A percentile compares a stretch with the other conserved stretches of the same genome.
Evolutionary conservation across 2,329 filamentous ascomycete genomes (phyloP).

Genomic region (Nemania abortiva): DNA sequence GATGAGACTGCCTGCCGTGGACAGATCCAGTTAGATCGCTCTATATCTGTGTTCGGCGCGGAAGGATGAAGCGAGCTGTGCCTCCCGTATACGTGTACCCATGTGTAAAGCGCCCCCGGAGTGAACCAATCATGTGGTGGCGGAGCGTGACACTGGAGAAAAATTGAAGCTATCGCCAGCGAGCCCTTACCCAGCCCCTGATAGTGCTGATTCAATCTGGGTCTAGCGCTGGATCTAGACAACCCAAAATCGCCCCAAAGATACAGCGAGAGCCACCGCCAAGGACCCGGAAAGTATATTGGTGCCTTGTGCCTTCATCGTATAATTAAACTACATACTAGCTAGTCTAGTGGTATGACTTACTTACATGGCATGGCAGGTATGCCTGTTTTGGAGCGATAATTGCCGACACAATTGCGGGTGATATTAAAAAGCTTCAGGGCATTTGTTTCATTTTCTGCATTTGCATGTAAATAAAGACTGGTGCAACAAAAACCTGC

Average conservation of each 20-base stretch:
- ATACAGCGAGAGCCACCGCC: constrained; percentile 5
- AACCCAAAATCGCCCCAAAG: background rate
- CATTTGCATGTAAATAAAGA: background rate
- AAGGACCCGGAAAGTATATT: background rate
- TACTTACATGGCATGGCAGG: constrained; percentile 1
- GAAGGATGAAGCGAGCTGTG: constrained; percentile 33
- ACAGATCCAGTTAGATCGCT: constrained; percentile 3
- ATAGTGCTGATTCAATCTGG: constrained; percentile 12
- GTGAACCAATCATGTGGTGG: constrained; percentile 9
- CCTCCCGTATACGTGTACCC: constrained; percentile 28
- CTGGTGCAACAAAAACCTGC: constrained; percentile 2
- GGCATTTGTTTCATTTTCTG: background rate
- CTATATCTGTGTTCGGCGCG: constrained; percentile 10
- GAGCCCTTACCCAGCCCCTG: constrained; percentile 27
- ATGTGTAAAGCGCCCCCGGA: background rate
- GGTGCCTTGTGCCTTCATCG: background rate
- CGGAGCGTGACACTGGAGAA: background rate
- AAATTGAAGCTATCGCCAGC: constrained; percentile 27
- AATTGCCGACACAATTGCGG: constrained; percentile 4
- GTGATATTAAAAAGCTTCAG: constrained; percentile 1
- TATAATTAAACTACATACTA: background rate
- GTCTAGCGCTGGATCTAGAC: constrained; percentile 14
- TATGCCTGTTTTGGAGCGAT: background rate
- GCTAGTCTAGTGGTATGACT: background rate
- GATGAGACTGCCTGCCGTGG: constrained; percentile 18